A percentile compares a stretch with the other conserved stretches of the same genome.
Conservation (phyloP, 2,329 filamentous ascomycete genomes). For the Aspergillus tanneri region DNA sequence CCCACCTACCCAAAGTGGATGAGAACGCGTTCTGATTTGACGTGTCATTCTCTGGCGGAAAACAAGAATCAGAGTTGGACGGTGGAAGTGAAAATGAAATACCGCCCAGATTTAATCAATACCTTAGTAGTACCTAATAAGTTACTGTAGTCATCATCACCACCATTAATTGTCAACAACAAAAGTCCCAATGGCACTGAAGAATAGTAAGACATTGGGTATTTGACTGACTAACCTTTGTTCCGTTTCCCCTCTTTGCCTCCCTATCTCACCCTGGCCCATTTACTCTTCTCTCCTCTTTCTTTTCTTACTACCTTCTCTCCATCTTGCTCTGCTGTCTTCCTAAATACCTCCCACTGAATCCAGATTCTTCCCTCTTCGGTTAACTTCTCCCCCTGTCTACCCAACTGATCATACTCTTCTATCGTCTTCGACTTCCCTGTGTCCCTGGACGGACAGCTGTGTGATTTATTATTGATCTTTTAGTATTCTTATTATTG, state of each 20-base stretch:
- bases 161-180: background rate
- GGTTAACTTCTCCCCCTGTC: slow-evolving; percentile 7
- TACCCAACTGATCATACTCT: too few species aligned
- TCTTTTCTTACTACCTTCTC: slow-evolving; percentile 9
- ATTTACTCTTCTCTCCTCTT: slow-evolving; percentile 1
- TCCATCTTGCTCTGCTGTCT: slow-evolving; percentile 7
- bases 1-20: slow-evolving; percentile 8
- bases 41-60: slow-evolving; percentile 9
- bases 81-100: too few species aligned
- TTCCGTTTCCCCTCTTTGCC: background rate
- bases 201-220: background rate
- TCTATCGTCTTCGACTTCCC: background rate
- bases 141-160: slow-evolving; percentile 1
- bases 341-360: too few species aligned
- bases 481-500: background rate
- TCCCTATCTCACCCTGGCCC: too few species aligned
- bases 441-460: slow-evolving; percentile 11
- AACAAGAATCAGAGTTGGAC: too few species aligned
- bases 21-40: slow-evolving; percentile 12
- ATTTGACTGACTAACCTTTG: background rate
- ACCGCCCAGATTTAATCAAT: too few species aligned
- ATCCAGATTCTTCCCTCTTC: slow-evolving; percentile 15
- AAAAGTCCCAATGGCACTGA: background rate
- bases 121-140: too few species aligned
- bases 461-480: background rate